Conservation (phyloP, 1,284 basidiomycete genomes). For the Lentinula novae-zelandiae region DNA sequence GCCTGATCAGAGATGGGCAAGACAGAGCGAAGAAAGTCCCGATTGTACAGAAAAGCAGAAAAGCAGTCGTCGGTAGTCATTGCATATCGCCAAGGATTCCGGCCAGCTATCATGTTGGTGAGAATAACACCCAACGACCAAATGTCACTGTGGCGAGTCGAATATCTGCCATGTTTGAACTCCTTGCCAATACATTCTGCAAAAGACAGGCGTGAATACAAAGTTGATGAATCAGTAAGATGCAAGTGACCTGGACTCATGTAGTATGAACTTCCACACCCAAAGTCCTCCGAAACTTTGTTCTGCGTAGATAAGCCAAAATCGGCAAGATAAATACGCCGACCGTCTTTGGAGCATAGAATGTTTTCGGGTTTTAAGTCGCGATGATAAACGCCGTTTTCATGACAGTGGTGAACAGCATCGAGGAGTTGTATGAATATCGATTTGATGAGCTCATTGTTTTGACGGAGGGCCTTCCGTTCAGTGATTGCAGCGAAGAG, state of each 20-base stretch:
- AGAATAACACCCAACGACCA: slow-evolving; percentile 90
- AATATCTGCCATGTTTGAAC: slow-evolving; percentile 50
- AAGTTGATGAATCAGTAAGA: not conserved
- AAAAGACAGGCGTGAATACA: slow-evolving; percentile 15
- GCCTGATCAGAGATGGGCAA: slow-evolving; percentile 67
- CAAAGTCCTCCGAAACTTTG: slow-evolving; percentile 62
- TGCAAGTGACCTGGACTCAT: slow-evolving; percentile 14
- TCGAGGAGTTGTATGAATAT: slow-evolving; percentile 77
- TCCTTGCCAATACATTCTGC: slow-evolving; percentile 72
- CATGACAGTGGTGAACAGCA: slow-evolving; percentile 71
- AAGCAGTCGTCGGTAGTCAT: slow-evolving; percentile 71
- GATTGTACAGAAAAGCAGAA: slow-evolving; percentile 62
- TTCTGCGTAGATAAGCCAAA: slow-evolving; percentile 82
- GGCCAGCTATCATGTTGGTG: slow-evolving; percentile 83
- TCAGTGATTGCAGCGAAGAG: slow-evolving; percentile 48
- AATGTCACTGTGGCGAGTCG: slow-evolving; percentile 76
- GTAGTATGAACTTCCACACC: slow-evolving; percentile 80
- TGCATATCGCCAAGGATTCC: slow-evolving; percentile 87
- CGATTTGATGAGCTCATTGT: slow-evolving; percentile 56
- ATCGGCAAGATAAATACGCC: slow-evolving; percentile 69
- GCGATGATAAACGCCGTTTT: slow-evolving; percentile 75
- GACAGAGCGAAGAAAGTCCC: slow-evolving; percentile 64
- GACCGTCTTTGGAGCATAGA: slow-evolving; percentile 58
- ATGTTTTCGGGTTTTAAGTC: slow-evolving; percentile 92
- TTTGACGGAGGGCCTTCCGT: slow-evolving; percentile 36